These are phyloP conservation scores for Tulasnella sp. DNA, from an alignment of 768 basidiomycete species.

Conservation along the genomic window DNA sequence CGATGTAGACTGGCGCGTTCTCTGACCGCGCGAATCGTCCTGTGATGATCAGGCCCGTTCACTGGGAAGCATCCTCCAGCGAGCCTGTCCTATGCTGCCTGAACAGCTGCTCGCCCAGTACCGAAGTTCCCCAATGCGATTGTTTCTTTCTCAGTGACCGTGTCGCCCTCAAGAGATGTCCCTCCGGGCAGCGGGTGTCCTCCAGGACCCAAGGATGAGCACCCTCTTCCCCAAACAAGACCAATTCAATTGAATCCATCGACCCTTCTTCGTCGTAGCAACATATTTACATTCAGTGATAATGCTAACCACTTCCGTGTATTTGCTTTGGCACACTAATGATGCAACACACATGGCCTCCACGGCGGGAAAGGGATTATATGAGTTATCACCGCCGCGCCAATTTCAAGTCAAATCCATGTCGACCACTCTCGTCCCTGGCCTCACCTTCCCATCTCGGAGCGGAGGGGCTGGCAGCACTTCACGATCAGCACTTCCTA, in stretches of 20 bases:
- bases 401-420: slow-evolving; percentile 3
- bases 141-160: background rate
- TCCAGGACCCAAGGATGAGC: background rate
- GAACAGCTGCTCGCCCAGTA: background rate
- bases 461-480: background rate
- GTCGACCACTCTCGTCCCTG: slow-evolving; percentile 6
- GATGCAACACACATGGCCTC: background rate
- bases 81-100: background rate
- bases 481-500: background rate
- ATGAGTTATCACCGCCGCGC: background rate
- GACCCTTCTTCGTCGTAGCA: too few species aligned
- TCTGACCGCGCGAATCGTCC: background rate
- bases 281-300: background rate
- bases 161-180: background rate
- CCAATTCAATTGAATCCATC: background rate
- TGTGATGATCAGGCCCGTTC: background rate
- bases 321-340: background rate
- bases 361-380: background rate
- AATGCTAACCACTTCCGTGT: background rate
- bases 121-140: background rate
- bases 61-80: background rate
- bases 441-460: background rate
- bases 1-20: background rate
- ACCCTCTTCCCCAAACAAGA: background rate
- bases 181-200: too few species aligned